phyloP scores from a whole-genome alignment of 345 rosid species.

The Brassica rapa region DNA sequence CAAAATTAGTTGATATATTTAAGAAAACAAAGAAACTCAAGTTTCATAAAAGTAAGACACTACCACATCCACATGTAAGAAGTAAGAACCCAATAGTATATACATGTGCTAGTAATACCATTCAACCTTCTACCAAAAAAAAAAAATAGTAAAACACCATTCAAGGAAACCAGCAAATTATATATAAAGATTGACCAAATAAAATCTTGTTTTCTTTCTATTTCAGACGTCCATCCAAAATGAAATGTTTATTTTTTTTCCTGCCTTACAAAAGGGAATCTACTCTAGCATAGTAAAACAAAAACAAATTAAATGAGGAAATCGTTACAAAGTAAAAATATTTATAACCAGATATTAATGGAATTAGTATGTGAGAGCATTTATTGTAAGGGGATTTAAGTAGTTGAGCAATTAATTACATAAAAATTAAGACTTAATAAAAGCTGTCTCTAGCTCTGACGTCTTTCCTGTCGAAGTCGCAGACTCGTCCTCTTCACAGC shows the following conservation, averaged over 20 bases:
- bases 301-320: background rate
- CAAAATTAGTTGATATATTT: no score
- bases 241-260: slow-evolving; percentile 16
- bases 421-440: slow-evolving; percentile 18
- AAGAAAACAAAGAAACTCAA: no score
- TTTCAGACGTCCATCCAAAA: slow-evolving; percentile 4
- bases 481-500: slow-evolving; percentile 32
- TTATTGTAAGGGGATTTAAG: background rate
- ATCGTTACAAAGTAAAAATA: background rate
- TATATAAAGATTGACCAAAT: slow-evolving; percentile 1
- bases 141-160: background rate
- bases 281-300: background rate
- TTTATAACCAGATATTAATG: background rate
- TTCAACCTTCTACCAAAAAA: background rate
- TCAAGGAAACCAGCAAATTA: slow-evolving; percentile 15
- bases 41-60: background rate
- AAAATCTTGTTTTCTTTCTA: background rate
- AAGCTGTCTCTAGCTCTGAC: slow-evolving; percentile 29
- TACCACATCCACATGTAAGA: background rate
- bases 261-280: slow-evolving; percentile 13
- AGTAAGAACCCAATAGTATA: background rate
- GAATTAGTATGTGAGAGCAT: background rate
- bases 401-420: slow-evolving; percentile 26
- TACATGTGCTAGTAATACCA: background rate
- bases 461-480: slow-evolving; percentile 43